A percentile compares a stretch with the other conserved stretches of the same genome.
Conservation (phyloP, 495 filamentous ascomycete genomes). For the Lindgomyces ingoldianus region DNA sequence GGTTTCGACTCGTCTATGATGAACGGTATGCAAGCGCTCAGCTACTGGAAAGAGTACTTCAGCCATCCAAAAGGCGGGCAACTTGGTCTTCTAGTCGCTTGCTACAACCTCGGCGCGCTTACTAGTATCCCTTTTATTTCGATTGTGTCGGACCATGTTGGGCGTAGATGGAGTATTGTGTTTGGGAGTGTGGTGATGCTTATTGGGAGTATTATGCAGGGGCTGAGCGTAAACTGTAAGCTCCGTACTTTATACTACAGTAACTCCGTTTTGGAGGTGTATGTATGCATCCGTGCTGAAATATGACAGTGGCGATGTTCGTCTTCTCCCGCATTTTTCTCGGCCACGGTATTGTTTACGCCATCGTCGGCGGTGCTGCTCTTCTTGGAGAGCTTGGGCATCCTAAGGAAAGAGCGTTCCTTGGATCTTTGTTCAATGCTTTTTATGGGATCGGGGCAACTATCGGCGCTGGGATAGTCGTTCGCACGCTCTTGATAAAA, state of each 20-base stretch:
- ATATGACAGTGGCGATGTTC: conserved; percentile 32
- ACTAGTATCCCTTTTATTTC: conserved; percentile 65
- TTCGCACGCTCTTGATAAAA: conserved; percentile 50
- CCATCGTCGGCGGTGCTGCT: conserved; percentile 61
- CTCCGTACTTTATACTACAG: neutral
- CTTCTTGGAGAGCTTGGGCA: conserved; percentile 64
- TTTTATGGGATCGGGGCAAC: conserved; percentile 59
- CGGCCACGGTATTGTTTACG: conserved; percentile 59
- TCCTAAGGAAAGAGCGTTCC: conserved; percentile 62
- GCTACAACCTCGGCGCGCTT: conserved; percentile 66
- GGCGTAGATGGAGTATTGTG: conserved; percentile 60
- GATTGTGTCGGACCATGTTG: conserved; percentile 59
- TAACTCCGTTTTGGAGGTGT: neutral
- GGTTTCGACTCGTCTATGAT: too few species aligned
- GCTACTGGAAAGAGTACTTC: conserved; percentile 45
- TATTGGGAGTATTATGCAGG: conserved; percentile 57
- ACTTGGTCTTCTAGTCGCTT: conserved; percentile 62
- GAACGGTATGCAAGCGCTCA: conserved; percentile 46
- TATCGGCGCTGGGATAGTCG: conserved; percentile 53
- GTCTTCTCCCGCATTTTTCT: conserved; percentile 40
- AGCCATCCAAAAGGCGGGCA: conserved; percentile 51
- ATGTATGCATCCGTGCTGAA: neutral
- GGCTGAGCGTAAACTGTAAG: conserved; percentile 49
- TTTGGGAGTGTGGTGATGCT: conserved; percentile 64
- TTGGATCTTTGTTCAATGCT: conserved; percentile 66